Base-by-base conservation (phyloP, 306 rosid species). In the Vachellia collinsii region DNA sequence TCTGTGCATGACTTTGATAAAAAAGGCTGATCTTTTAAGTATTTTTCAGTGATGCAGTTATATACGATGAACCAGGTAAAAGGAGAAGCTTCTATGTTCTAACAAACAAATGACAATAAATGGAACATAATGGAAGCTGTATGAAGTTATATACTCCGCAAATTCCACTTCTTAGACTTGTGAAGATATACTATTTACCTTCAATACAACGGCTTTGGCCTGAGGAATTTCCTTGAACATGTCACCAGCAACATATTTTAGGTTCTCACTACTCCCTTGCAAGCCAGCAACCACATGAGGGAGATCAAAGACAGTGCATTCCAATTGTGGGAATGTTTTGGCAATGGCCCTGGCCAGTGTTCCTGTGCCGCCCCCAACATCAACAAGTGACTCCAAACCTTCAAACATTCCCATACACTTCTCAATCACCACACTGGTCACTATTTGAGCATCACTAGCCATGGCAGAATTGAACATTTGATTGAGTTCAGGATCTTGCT, bases 291-390 rank as follows among this genome's bases (percentile, higher is more conserved):
- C 86, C 23, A 83, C 86, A 36, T 85, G 89, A 0, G 91, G 89
- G 8, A 85, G 83, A 88, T 81, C 80, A 54, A 54, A 81, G 7
- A 75, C 72, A 0, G 22, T 75, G 7, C 84, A 81, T 44, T 75
- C 44, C 0, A 68, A 0, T 3, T 71, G 17, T 8, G 91, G 83
- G 50, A 88, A 83, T 4, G 83, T 25, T 0, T 43, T 38, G 10
- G 84, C 78, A 46, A 85, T 51, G 11, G 84, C 65, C 29, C 51
- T 78, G 3, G 83, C 86, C 78, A 83, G 58, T 3, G 83, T 75
- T 2, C 84, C 87, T 25, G 62, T 85, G 68, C 68, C 85, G 0
- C 92, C 87, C 72, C 89, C 80, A 29, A 87, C 86, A 29, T 62
- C 68, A 77, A 87, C 89, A 58, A 89, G 8, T 3, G 92, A 83